phyloP scores from a whole-genome alignment of 495 filamentous ascomycete genomes.

The Tuber borchii region DNA sequence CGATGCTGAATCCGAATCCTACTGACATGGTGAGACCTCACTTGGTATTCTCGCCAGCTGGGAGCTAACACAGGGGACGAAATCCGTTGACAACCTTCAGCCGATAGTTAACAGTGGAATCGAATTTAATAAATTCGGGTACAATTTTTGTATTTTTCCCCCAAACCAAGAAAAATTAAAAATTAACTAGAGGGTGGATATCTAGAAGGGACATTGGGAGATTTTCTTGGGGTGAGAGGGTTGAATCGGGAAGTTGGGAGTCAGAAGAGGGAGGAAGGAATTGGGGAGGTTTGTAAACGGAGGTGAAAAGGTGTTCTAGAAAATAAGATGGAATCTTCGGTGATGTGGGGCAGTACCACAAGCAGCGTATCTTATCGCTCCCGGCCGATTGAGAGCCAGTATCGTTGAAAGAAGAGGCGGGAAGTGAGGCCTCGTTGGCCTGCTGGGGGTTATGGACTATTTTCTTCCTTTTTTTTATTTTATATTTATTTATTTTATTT shows the following conservation, averaged over 20 bases:
- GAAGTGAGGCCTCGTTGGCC: neutral
- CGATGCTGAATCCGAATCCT: slow-evolving; percentile 18
- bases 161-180: no score
- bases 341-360: neutral
- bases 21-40: slow-evolving; percentile 11
- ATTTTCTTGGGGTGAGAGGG: neutral
- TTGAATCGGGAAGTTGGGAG: neutral
- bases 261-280: neutral
- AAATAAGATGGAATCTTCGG: neutral
- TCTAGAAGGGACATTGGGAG: neutral
- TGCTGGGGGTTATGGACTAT: neutral
- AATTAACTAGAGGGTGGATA: neutral
- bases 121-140: neutral
- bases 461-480: neutral
- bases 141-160: no score
- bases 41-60: neutral
- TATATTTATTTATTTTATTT: no score
- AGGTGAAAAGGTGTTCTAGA: neutral
- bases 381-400: neutral
- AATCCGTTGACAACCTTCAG: neutral
- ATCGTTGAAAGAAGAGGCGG: neutral
- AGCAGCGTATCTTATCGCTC: neutral
- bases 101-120: neutral
- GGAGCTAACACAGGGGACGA: neutral
- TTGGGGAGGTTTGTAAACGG: neutral